These are phyloP conservation scores for Penstemon barbatus DNA, from an alignment of 257 asterid species.

Conservation along the genomic window DNA sequence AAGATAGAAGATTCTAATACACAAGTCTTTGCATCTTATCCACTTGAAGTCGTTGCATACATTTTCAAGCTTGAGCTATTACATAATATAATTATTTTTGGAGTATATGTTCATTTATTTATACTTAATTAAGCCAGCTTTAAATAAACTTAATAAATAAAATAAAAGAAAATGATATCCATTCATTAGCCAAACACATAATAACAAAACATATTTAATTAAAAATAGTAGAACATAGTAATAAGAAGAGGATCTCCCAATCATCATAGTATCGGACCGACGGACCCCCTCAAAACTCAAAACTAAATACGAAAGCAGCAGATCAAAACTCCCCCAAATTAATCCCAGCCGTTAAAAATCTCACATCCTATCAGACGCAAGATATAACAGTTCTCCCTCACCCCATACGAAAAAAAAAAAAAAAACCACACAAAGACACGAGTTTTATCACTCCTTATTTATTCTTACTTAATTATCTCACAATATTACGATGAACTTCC, in stretches of 20 bases:
- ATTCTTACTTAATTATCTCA: no score
- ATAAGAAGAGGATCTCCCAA: neutral
- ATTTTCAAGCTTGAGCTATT: no score
- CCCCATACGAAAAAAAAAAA: conserved; percentile 25
- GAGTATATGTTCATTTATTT: no score
- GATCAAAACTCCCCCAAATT: conserved; percentile 8
- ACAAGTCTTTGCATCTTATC: no score
- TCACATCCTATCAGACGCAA: conserved; percentile 34
- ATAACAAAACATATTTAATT: conserved; percentile 3
- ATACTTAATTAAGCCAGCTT: no score
- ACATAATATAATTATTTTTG: no score
- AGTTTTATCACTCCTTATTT: neutral
- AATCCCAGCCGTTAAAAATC: conserved; percentile 24
- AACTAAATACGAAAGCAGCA: conserved; percentile 6
- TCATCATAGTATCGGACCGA: neutral
- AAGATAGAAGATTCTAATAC: no score
- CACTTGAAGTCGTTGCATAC: no score
- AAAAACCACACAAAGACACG: neutral
- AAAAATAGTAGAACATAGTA: neutral
- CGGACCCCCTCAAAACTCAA: neutral
- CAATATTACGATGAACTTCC: no score
- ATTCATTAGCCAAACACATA: conserved; percentile 6
- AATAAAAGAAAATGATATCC: no score
- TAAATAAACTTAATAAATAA: no score
- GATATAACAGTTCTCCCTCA: conserved; percentile 24